Evolutionary conservation across 140 eudicot species (phyloP).

Genomic region (Ambrosia hybrid): DNA sequence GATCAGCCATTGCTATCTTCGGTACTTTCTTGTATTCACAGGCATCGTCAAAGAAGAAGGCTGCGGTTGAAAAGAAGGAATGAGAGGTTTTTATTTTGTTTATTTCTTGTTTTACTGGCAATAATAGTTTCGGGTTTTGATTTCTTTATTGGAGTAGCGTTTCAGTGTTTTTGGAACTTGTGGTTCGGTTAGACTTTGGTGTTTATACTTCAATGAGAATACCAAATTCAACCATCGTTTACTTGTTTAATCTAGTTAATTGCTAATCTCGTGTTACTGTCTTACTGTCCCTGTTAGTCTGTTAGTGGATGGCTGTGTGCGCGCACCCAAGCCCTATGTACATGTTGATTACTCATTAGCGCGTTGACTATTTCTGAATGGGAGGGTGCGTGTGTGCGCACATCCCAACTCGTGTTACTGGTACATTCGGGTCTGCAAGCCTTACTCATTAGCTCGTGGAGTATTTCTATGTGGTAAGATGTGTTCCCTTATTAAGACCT

Average conservation of each 20-base stretch:
- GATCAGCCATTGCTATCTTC: conserved; percentile 89
- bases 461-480: too few species aligned
- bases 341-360: background rate
- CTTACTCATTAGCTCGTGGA: too few species aligned
- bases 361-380: too few species aligned
- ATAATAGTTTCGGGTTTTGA: conserved; percentile 25
- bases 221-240: conserved; percentile 23
- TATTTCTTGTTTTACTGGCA: conserved; percentile 18
- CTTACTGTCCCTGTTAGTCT: background rate
- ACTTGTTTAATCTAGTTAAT: conserved; percentile 14
- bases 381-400: too few species aligned
- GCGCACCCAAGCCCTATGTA: background rate
- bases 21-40: conserved; percentile 97
- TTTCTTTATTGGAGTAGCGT: conserved; percentile 26
- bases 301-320: background rate
- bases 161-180: conserved; percentile 19
- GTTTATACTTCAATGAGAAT: conserved; percentile 34
- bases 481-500: too few species aligned
- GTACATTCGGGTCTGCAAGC: background rate
- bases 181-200: conserved; percentile 29
- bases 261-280: conserved; percentile 3
- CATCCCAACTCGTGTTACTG: too few species aligned
- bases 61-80: conserved; percentile 61
- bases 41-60: conserved; percentile 76
- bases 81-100: conserved; percentile 26